Evolutionary conservation across 129 eudicot species (phyloP).

Genomic region (Solidago caesia): DNA sequence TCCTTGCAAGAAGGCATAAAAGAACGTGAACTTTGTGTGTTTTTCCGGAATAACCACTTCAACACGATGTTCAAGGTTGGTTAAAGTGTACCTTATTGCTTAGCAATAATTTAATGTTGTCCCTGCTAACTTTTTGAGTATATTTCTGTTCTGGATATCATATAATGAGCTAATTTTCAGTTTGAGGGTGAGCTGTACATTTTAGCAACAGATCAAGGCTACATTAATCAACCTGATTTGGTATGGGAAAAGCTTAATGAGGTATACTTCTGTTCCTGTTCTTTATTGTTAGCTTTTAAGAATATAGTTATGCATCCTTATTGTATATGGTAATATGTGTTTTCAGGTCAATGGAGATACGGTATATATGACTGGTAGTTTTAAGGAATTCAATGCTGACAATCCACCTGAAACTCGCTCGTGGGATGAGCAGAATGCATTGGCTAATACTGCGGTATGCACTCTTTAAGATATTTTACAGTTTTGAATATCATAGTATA

Average conservation of each 20-base stretch:
- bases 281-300: not conserved
- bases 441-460: conserved; percentile 76
- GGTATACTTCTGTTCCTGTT: conserved; percentile 38
- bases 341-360: conserved; percentile 92
- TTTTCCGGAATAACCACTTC: conserved; percentile 96
- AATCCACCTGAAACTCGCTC: conserved; percentile 46
- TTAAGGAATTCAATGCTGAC: conserved; percentile 86
- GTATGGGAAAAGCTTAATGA: conserved; percentile 96
- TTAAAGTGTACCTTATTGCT: conserved; percentile 18
- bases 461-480: conserved; percentile 3
- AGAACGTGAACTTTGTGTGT: conserved; percentile 89
- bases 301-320: not conserved
- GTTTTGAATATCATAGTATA: not conserved
- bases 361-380: conserved; percentile 66
- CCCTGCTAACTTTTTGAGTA: conserved; percentile 3
- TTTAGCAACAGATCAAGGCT: conserved; percentile 94
- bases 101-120: conserved; percentile 2
- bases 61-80: conserved; percentile 97
- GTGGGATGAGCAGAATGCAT: conserved; percentile 78
- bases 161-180: conserved; percentile 47
- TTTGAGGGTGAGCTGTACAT: conserved; percentile 74
- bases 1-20: conserved; percentile 76
- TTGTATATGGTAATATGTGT: not conserved
- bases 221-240: conserved; percentile 81
- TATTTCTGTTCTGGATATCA: conserved; percentile 15